Base-by-base conservation (phyloP, 176 grass and related monocot genomes). In the Themeda triandra region DNA sequence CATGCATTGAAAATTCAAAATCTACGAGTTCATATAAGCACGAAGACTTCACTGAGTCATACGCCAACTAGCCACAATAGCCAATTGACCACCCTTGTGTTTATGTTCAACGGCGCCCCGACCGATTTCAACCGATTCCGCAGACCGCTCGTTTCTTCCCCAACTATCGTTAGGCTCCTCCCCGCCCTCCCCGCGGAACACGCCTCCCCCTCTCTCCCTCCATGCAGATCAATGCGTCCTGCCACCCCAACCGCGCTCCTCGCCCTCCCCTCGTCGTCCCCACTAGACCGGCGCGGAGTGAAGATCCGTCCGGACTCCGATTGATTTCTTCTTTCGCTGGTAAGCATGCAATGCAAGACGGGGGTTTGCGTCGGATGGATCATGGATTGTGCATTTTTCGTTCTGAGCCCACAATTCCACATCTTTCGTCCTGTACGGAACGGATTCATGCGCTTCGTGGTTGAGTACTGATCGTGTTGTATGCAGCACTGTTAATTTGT, bases 211-310 rank as follows among this genome's bases (percentile, higher is more conserved):
- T 12, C 74, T 76, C 48, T 33, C 46, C 45, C 30, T 76, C 51
- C 74, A 76, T 76, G 74, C 74, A 59, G 74, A 76, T n/a, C 74
- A 37, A 76, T 53, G 30, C 32, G 33, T 25, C 74, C 31, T 59
- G 24, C 49, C 46, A 76, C 48, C 73, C 29, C 73, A 76, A 6
- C 19, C 33, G 21, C 13, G 32, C 49, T 23, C 51, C 74, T 36
- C 49, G 23, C 73, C 36, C 27, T 71, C 8, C 59, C 31, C 58
- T 31, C 25, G 73, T 58, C 21, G 30, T 4, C 31, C 49, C 24
- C 51, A 51, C 17, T 31, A 63, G 36, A 44, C 58, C 44, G 58
- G 58, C 58, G 76, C 30, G 75, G 75, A 78, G 53, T 44, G 75
- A 58, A 41, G 35, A 78, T 63, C 59, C 76, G 12, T 66, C 25